Evolutionary conservation across 2,329 filamentous ascomycete genomes (phyloP), one percentile per base, ranked within the genome.

Genomic region (Pseudogymnoascus sp.): DNA sequence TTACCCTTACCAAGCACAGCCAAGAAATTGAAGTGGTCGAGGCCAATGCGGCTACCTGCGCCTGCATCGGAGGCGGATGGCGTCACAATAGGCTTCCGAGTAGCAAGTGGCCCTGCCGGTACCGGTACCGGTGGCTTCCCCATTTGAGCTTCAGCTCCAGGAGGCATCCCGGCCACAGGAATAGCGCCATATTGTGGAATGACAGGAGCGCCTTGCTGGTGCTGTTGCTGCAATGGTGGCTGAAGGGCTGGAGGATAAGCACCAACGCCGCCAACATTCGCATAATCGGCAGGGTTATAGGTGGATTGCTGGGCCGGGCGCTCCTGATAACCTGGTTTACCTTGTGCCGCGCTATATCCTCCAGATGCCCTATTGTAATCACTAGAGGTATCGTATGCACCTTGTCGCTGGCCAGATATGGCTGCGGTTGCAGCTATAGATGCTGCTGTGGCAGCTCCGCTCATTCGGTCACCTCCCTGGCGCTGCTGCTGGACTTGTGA

Each of bases 11-110:
- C 95, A 68, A 99, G 85, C 62, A 99, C 95, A 67, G 96, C 93
- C 68, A 99, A 83, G 84, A 99, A 99, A 75, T 99, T 99, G 83
- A 99, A 99, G 77, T 99, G 93, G 74, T 99, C 96, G 53, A 99
- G 81, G 16, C 95, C 95, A 73, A 99, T 98, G 61, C 93, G 86
- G 72, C 89, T 85, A 33, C 90, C 90, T 63, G 88, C 91, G 41
- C 90, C 89, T 2, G 85, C 80, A 64, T 88, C 82, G 66, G 85
- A 90, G 22, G 89, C 89, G 56, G 85, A 79, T n/a, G 89, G 89
- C 35, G 89, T 35, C 10, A 33, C 37, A 14, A 60, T 79, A 26
- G 85, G 80, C 76, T 88, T 89, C 61, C 71, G 81, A 69, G 63
- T 75, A 68, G 72, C 16, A 67, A 66, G 31, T 66, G 69, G 61